Evolutionary conservation across 345 rosid genomes (phyloP).

Genomic region (Euphorbia peplus): DNA sequence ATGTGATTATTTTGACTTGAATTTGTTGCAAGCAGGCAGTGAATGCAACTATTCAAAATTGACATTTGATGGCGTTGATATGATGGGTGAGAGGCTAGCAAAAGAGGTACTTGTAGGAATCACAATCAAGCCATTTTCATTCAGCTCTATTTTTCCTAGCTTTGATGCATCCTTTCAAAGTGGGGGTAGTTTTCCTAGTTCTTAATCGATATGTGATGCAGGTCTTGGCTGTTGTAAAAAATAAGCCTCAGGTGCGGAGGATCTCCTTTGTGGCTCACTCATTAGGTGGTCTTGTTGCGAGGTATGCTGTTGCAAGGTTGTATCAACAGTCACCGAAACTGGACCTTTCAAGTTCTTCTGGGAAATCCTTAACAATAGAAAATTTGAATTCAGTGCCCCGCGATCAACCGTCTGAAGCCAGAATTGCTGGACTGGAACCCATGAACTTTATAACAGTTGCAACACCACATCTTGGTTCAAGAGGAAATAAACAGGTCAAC

Average conservation of each 20-base stretch:
- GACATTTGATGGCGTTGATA: constrained; percentile 91
- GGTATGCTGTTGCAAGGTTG: constrained; percentile 87
- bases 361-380: constrained; percentile 18
- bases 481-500: constrained; percentile 83
- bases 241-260: constrained; percentile 55
- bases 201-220: constrained; percentile 31
- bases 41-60: constrained; percentile 66
- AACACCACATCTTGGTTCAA: constrained; percentile 96
- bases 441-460: constrained; percentile 93
- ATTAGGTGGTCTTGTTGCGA: constrained; percentile 91
- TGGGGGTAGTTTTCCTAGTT: constrained; percentile 8
- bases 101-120: constrained; percentile 54
- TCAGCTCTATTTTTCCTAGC: constrained; percentile 8
- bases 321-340: constrained; percentile 37
- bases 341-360: constrained; percentile 12
- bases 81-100: constrained; percentile 91
- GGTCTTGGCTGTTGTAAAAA: constrained; percentile 67
- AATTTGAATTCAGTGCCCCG: constrained; percentile 20
- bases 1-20: constrained; percentile 4
- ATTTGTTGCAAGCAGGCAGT: constrained; percentile 57
- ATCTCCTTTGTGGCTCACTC: constrained; percentile 96
- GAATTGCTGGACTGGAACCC: constrained; percentile 87
- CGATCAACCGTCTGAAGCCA: constrained; percentile 42
- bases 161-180: constrained; percentile 6
- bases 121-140: background rate